Percentiles rank a stretch among this genome's conserved stretches.
phyloP scores from a whole-genome alignment of 2,329 filamentous ascomycete species.

The Diplodia scrobiculata region DNA sequence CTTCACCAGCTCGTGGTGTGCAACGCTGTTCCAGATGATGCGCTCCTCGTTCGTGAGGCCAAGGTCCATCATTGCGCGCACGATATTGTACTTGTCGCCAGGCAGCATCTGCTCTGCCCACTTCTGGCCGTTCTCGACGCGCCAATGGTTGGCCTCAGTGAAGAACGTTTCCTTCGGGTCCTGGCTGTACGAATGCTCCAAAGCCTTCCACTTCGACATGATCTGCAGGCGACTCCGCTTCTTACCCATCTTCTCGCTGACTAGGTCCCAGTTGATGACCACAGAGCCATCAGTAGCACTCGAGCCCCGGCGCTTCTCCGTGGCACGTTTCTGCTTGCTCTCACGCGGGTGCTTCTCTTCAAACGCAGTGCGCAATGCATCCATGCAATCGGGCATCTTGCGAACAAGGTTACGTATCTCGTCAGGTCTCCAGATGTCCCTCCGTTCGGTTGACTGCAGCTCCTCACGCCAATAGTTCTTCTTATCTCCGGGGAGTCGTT shows the following conservation, averaged over 20 bases:
- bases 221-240: slow-evolving; percentile 69
- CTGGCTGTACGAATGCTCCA: slow-evolving; percentile 14
- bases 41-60: slow-evolving; percentile 38
- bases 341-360: slow-evolving; percentile 16
- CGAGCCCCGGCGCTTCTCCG: slow-evolving; percentile 19
- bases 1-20: slow-evolving; percentile 35
- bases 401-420: slow-evolving; percentile 40
- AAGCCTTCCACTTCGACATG: slow-evolving; percentile 63
- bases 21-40: slow-evolving; percentile 43
- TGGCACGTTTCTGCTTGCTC: slow-evolving; percentile 25
- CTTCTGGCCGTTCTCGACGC: slow-evolving; percentile 32
- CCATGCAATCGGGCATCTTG: slow-evolving; percentile 31
- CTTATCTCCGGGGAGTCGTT: slow-evolving; percentile 35
- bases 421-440: slow-evolving; percentile 32
- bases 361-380: slow-evolving; percentile 13
- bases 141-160: slow-evolving; percentile 31
- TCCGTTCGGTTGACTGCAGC: slow-evolving; percentile 33
- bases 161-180: slow-evolving; percentile 24
- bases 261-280: slow-evolving; percentile 63
- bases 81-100: slow-evolving; percentile 48
- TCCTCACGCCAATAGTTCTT: slow-evolving; percentile 28
- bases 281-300: slow-evolving; percentile 20
- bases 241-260: slow-evolving; percentile 64
- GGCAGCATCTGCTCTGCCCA: slow-evolving; percentile 42
- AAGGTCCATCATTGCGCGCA: slow-evolving; percentile 40